Evolutionary conservation across 345 rosid genomes (phyloP).

Genomic region (Lepidium aucheri): DNA sequence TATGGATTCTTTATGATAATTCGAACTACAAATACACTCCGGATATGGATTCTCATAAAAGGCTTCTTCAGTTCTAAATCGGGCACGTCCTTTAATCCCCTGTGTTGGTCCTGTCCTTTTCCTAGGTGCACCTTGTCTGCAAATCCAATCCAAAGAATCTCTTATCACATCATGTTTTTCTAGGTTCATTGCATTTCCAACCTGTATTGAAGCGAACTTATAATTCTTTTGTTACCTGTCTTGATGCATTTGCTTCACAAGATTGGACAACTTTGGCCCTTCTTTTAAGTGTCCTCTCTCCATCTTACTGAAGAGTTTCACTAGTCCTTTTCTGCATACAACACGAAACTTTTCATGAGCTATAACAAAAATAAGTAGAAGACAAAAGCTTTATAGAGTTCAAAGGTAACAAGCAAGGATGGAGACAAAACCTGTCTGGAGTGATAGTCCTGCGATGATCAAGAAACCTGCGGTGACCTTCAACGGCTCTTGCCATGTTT

Average conservation of each 20-base stretch:
- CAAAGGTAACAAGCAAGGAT: neutral
- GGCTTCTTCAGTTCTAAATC: conserved; percentile 79
- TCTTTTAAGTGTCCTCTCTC: conserved; percentile 52
- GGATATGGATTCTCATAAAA: conserved; percentile 90
- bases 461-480: conserved; percentile 93
- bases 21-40: conserved; percentile 68
- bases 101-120: conserved; percentile 55
- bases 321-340: conserved; percentile 62
- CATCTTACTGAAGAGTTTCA: conserved; percentile 54
- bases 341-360: neutral
- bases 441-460: conserved; percentile 79
- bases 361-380: neutral
- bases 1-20: conserved; percentile 14
- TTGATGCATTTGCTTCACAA: conserved; percentile 60
- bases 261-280: conserved; percentile 36
- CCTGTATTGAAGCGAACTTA: neutral
- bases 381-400: neutral
- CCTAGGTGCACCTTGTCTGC: conserved; percentile 85
- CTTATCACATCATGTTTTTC: neutral
- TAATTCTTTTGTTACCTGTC: conserved; percentile 39
- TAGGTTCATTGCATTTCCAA: neutral
- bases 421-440: conserved; percentile 60
- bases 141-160: neutral
- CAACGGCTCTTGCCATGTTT: conserved; percentile 96
- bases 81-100: conserved; percentile 75